Base-by-base conservation (phyloP, 2,329 filamentous ascomycete species). In the Penicillium sp. region DNA sequence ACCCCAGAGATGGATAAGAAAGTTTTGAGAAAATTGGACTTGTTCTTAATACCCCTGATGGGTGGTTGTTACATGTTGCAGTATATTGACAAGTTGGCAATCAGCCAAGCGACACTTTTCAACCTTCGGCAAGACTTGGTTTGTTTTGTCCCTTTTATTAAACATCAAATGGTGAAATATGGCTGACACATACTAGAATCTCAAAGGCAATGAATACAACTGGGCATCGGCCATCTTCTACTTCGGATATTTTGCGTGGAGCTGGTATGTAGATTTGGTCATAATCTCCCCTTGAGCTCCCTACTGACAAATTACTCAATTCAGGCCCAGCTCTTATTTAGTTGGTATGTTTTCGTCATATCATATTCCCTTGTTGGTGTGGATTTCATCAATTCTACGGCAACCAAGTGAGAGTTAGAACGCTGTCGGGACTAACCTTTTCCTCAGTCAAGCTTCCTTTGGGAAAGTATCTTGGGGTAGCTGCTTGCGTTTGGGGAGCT, bases 161-260 rank as follows among this genome's bases (percentile, higher is more conserved):
- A 10, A 27, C 16, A 10, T 14, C 18, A 3, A 27, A 6, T 55
- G 9, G 29, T 24, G 22, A 5, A 11, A 10, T 16, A 16, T 2
- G 38, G n/a, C 49, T 62, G 43, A 62, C 11, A 11, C 1, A 11
- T 1, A 22, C 3, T 34, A 71, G 67, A 42, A 62, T 6, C 65
- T 72, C 3, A 47, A 60, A 22, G 66, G 65, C 5, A 54, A 58
- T 7, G 47, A 72, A 49, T 72, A 71, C 36, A 63, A 66, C 8
- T 72, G 69, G 70, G 51, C 63, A 3, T 67, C 66, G 9, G 68
- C 67, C 3, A 50, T 71, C 22, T 72, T 72, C 52, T 72, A 72
- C 42, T 71, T 72, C 49, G 70, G 70, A 36, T 72, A 72, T 29
- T 62, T 71, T 13, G 64, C 67, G 1, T 73, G 75, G 59, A 73